Percentiles rank a stretch among this genome's conserved stretches.
These are phyloP conservation scores for Penstemon eatonii DNA, from an alignment of 257 asterid genomes.

Conservation along the genomic window DNA sequence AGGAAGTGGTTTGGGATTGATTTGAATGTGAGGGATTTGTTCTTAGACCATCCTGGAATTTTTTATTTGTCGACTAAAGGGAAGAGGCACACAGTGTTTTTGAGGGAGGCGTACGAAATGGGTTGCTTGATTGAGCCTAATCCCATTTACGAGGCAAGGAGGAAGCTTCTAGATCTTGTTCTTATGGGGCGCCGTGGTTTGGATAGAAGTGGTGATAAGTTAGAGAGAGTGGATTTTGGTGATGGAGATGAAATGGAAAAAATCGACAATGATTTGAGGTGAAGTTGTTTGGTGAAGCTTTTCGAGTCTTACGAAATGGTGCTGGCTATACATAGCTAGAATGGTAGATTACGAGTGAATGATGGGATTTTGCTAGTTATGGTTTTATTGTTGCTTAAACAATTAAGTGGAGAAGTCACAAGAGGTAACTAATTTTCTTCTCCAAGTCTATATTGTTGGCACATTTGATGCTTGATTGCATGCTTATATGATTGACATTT, in stretches of 20 bases:
- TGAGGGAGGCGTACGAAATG: constrained; percentile 87
- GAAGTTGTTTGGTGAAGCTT: constrained; percentile 18
- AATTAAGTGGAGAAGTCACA: background rate
- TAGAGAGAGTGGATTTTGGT: constrained; percentile 31
- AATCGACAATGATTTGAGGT: constrained; percentile 32
- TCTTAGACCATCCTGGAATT: constrained; percentile 85
- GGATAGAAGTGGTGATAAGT: constrained; percentile 35
- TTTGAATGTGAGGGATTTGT: constrained; percentile 77
- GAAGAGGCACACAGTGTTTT: constrained; percentile 69
- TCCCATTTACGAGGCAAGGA: constrained; percentile 72
- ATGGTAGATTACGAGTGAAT: constrained; percentile 13
- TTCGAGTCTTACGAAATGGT: background rate
- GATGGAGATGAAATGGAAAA: constrained; percentile 38
- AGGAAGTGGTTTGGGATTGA: constrained; percentile 86
- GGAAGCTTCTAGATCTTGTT: constrained; percentile 82
- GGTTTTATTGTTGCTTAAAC: constrained; percentile 14
- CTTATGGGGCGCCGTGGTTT: constrained; percentile 71
- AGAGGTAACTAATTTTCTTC: constrained; percentile 22
- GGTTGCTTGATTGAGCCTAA: constrained; percentile 81
- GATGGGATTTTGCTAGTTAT: background rate
- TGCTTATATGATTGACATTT: background rate
- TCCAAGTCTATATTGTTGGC: background rate
- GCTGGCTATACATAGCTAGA: constrained; percentile 8
- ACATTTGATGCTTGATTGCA: background rate
- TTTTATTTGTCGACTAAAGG: constrained; percentile 90